Conservation (phyloP, 2,329 filamentous ascomycete species). For the Arthroderma sp. region DNA sequence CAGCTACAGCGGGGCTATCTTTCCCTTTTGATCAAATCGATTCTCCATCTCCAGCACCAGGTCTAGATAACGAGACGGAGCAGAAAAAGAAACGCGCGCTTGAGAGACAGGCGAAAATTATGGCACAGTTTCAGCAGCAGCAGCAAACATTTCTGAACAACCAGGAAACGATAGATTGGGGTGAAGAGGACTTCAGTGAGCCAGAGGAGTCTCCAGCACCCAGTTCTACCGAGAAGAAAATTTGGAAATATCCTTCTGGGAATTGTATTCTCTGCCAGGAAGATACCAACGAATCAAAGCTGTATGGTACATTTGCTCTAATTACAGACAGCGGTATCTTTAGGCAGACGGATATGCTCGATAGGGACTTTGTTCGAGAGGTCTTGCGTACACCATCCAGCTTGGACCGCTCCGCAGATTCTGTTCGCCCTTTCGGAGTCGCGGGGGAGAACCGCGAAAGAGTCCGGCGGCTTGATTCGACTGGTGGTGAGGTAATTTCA, state of each 20-base stretch:
- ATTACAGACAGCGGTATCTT: constrained; percentile 76
- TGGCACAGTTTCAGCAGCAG: constrained; percentile 96
- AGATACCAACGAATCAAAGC: constrained; percentile 72
- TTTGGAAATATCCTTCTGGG: constrained; percentile 82
- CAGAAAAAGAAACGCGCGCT: constrained; percentile 81
- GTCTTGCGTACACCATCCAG: constrained; percentile 63
- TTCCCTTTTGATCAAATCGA: constrained; percentile 66
- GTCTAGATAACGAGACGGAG: constrained; percentile 48
- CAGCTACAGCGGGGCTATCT: constrained; percentile 45
- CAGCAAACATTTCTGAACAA: constrained; percentile 89
- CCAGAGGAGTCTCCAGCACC: constrained; percentile 36
- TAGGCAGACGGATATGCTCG: constrained; percentile 70
- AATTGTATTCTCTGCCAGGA: constrained; percentile 96
- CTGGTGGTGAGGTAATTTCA: constrained; percentile 55
- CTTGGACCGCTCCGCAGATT: constrained; percentile 73
- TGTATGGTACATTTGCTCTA: constrained; percentile 89
- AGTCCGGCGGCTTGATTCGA: constrained; percentile 61
- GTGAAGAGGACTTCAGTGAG: constrained; percentile 64
- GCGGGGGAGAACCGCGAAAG: constrained; percentile 70
- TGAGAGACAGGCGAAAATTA: constrained; percentile 80
- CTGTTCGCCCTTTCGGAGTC: constrained; percentile 77
- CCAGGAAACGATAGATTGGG: constrained; percentile 80
- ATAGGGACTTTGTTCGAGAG: constrained; percentile 74
- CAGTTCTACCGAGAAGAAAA: constrained; percentile 51
- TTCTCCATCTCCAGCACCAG: constrained; percentile 64